These are phyloP conservation scores for Pseudoneurospora amorphoporcata DNA, from an alignment of 495 filamentous ascomycete genomes.

Conservation along the genomic window DNA sequence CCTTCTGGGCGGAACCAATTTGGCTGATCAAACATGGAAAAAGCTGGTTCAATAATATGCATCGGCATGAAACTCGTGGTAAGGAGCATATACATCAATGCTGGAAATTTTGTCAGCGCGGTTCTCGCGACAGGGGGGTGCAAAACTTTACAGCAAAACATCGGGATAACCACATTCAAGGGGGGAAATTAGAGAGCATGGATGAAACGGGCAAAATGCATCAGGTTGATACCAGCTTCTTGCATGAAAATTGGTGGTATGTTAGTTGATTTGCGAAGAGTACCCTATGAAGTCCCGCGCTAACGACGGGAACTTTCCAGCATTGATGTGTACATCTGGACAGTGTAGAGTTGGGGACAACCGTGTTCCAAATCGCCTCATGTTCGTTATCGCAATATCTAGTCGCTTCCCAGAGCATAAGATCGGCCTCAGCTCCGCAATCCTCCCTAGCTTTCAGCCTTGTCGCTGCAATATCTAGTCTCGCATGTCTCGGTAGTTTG, in stretches of 20 bases:
- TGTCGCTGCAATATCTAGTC: background rate
- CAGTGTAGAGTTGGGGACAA: background rate
- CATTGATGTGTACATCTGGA: background rate
- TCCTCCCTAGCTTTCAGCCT: background rate
- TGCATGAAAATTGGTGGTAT: too few relatives aligned
- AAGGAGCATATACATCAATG: background rate
- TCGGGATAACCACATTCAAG: too few relatives aligned
- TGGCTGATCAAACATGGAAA: background rate
- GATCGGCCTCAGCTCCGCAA: background rate
- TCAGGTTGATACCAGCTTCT: too few relatives aligned
- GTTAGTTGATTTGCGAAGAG: too few relatives aligned
- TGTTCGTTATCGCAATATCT: background rate
- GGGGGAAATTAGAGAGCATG: too few relatives aligned
- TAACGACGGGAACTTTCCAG: too few relatives aligned
- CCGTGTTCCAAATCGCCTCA: background rate
- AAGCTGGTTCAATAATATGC: background rate
- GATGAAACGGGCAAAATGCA: too few relatives aligned
- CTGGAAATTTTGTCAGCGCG: too few relatives aligned
- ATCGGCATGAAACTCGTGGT: background rate
- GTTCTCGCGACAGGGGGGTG: too few relatives aligned
- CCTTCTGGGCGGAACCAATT: background rate
- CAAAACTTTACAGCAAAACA: too few relatives aligned
- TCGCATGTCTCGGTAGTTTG: background rate
- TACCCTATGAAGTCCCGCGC: too few relatives aligned
- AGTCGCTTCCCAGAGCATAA: background rate